phyloP scores from a whole-genome alignment of 148 eudicot genomes.

The Dysphania ambrosioides region DNA sequence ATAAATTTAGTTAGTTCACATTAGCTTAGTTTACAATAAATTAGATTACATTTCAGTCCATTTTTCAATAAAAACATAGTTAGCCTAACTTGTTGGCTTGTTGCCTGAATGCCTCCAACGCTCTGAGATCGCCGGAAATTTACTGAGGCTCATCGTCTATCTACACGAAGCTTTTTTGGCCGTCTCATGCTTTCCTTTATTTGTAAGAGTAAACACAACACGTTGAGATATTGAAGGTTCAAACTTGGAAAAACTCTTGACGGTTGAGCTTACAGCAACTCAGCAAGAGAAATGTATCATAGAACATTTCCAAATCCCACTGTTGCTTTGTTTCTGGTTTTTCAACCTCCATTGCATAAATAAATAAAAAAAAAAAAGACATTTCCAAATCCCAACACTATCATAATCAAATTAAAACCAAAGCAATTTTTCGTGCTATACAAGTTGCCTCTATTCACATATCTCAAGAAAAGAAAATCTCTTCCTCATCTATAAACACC shows the following conservation, averaged over 20 bases:
- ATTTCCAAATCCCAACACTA: slow-evolving; percentile 5
- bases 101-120: too few species aligned
- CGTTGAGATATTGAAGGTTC: too few species aligned
- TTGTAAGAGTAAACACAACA: neutral
- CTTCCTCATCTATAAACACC: slow-evolving; percentile 6
- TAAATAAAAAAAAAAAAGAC: too few species aligned
- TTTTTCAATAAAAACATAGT: too few species aligned
- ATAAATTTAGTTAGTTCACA: too few species aligned
- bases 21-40: too few species aligned
- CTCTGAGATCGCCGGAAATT: neutral
- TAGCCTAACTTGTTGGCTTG: too few species aligned
- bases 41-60: too few species aligned
- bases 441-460: slow-evolving; percentile 24
- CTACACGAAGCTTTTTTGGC: too few species aligned
- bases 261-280: neutral
- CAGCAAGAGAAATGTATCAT: neutral
- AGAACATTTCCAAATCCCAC: neutral
- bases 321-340: too few species aligned
- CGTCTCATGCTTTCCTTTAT: neutral
- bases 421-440: slow-evolving; percentile 22
- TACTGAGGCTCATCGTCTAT: neutral
- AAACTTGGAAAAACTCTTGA: too few species aligned
- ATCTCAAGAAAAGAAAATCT: slow-evolving; percentile 5
- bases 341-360: too few species aligned
- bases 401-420: slow-evolving; percentile 13